Evolutionary conservation across 257 asterid species (phyloP).

Genomic region (Solanum piurae): DNA sequence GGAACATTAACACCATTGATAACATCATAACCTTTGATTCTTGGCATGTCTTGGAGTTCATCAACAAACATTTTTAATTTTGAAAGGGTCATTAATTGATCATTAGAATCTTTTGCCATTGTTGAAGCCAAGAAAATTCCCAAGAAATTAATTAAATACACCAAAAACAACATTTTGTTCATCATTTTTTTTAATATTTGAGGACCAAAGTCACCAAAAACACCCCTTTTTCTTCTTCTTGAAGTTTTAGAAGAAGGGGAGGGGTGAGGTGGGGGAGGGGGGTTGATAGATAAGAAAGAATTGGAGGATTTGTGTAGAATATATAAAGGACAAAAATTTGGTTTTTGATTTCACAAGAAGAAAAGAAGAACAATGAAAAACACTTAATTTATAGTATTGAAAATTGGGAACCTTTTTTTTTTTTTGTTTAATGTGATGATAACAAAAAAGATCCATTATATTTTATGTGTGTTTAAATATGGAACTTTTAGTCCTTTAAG

Average conservation of each 20-base stretch:
- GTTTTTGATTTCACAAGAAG: not conserved
- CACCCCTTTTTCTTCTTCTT: not conserved
- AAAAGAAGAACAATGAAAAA: not conserved
- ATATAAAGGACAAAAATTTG: not conserved
- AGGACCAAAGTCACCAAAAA: not conserved
- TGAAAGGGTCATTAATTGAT: constrained; percentile 22
- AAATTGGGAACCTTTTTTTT: not conserved
- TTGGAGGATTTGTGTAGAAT: not conserved
- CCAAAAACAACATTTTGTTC: not conserved
- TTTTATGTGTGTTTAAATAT: not conserved
- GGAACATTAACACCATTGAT: constrained; percentile 24
- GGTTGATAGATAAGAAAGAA: not conserved
- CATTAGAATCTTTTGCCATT: constrained; percentile 20
- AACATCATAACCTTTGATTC: constrained; percentile 41
- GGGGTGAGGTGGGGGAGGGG: not conserved
- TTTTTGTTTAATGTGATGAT: not conserved
- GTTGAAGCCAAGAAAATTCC: constrained; percentile 18
- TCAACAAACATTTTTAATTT: constrained; percentile 65
- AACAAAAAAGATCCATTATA: not conserved
- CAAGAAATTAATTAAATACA: not conserved
- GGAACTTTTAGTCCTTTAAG: not conserved
- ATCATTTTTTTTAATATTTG: not conserved
- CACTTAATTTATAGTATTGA: not conserved
- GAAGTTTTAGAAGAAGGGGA: not conserved
- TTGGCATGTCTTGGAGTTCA: constrained; percentile 59